These are phyloP conservation scores for Alliaria petiolata DNA, from an alignment of 345 rosid species.

Conservation along the genomic window DNA sequence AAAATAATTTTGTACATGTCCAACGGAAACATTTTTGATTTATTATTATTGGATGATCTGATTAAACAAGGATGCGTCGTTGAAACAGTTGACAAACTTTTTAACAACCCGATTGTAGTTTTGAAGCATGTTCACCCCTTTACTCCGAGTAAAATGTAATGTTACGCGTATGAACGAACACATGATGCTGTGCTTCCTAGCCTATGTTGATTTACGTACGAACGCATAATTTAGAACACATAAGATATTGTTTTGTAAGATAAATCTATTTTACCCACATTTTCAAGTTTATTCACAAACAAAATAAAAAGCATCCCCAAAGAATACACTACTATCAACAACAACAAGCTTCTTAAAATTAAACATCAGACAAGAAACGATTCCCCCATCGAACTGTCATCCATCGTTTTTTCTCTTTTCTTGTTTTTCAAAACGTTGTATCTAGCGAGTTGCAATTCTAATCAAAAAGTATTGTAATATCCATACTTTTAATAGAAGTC, in stretches of 20 bases:
- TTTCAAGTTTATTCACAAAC: no score
- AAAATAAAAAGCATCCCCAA: no score
- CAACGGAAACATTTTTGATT: not conserved
- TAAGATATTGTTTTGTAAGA: not conserved
- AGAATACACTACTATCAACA: no score
- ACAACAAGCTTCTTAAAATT: no score
- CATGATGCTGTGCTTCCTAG: not conserved
- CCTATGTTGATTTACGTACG: not conserved
- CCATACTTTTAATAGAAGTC: not conserved
- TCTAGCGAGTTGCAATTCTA: no score
- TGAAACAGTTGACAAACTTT: not conserved
- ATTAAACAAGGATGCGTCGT: not conserved
- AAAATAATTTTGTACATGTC: not conserved
- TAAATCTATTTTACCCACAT: not conserved
- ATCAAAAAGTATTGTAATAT: no score
- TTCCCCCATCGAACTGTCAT: no score
- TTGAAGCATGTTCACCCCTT: not conserved
- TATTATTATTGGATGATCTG: not conserved
- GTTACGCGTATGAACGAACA: not conserved
- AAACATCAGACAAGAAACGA: no score
- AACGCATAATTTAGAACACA: not conserved
- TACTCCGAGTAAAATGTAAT: not conserved
- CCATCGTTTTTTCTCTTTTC: no score
- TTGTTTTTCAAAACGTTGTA: no score
- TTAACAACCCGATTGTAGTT: not conserved